A percentile compares a stretch with the other conserved stretches of the same genome.
Evolutionary conservation across 2,329 filamentous ascomycete species (phyloP).

Genomic region (Aspergillus brunneoviolaceus): DNA sequence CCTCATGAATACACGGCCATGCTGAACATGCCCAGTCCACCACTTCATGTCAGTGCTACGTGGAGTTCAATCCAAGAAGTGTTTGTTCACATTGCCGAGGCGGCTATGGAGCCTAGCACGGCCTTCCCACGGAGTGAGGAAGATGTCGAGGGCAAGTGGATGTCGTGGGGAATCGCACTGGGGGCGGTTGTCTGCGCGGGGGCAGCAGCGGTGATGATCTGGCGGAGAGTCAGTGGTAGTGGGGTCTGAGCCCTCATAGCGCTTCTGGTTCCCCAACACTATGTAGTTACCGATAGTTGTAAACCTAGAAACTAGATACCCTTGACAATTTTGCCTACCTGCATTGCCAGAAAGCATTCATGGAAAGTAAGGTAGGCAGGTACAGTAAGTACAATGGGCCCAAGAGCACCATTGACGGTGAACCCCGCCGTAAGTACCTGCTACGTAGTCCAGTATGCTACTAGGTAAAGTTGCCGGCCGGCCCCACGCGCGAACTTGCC

Average conservation of each 20-base stretch:
- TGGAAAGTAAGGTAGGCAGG: no score
- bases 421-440: not conserved
- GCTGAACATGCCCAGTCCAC: slow-evolving; percentile 78
- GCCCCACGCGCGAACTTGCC: slow-evolving; percentile 5
- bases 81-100: slow-evolving; percentile 87
- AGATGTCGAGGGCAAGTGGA: slow-evolving; percentile 72
- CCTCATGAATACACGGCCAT: slow-evolving; percentile 86
- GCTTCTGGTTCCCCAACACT: not conserved
- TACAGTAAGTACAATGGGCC: no score
- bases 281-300: not conserved
- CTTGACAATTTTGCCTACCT: not conserved
- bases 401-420: not conserved
- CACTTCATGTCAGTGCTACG: slow-evolving; percentile 89
- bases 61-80: slow-evolving; percentile 94
- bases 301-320: slow-evolving; percentile 2
- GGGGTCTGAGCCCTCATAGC: slow-evolving; percentile 22
- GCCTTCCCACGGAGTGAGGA: slow-evolving; percentile 90
- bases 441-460: not conserved
- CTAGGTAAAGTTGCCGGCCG: not conserved
- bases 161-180: slow-evolving; percentile 80
- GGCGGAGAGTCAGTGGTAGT: slow-evolving; percentile 51
- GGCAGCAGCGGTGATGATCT: slow-evolving; percentile 60
- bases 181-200: slow-evolving; percentile 66
- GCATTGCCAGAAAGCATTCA: not conserved
- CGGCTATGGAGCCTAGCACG: slow-evolving; percentile 82